phyloP scores from a whole-genome alignment of 1,139 yeast species.

The Citeromyces siamensis region DNA sequence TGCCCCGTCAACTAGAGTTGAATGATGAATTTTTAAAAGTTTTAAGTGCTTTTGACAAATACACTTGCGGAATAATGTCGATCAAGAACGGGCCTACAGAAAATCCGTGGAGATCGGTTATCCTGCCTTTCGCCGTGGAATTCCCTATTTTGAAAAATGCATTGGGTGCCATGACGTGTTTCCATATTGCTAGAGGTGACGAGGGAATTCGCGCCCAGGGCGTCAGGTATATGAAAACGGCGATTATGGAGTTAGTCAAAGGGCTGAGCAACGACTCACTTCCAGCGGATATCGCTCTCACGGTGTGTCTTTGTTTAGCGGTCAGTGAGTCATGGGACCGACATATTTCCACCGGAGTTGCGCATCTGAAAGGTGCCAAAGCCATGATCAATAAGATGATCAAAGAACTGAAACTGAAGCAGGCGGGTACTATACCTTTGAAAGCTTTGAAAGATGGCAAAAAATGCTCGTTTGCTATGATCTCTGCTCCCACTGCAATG shows the following conservation, averaged over 20 bases:
- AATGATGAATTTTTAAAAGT: slow-evolving; percentile 17
- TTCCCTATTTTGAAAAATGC: slow-evolving; percentile 49
- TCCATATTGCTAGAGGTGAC: slow-evolving; percentile 42
- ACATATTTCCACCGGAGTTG: slow-evolving; percentile 51
- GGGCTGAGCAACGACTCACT: slow-evolving; percentile 35
- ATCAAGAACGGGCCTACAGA: slow-evolving; percentile 51
- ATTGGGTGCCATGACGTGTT: slow-evolving; percentile 52
- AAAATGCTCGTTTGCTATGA: background rate
- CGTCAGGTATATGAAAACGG: slow-evolving; percentile 42
- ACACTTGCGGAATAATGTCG: slow-evolving; percentile 51
- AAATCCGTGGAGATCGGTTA: slow-evolving; percentile 54
- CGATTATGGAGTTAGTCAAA: slow-evolving; percentile 44
- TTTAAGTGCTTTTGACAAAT: slow-evolving; percentile 26
- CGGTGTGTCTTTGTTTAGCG: slow-evolving; percentile 50
- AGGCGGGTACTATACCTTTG: background rate
- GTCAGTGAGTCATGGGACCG: slow-evolving; percentile 62
- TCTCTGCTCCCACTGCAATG: slow-evolving; percentile 24
- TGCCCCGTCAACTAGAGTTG: slow-evolving; percentile 13
- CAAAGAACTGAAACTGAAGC: slow-evolving; percentile 12
- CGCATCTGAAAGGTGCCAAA: slow-evolving; percentile 56
- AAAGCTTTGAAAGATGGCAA: background rate
- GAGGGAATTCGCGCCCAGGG: slow-evolving; percentile 35
- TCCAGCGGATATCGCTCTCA: slow-evolving; percentile 55
- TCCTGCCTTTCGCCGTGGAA: slow-evolving; percentile 40
- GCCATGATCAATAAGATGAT: slow-evolving; percentile 41